Percentiles rank a stretch among this genome's conserved stretches.
These are phyloP conservation scores for Mycena galericulata DNA, from an alignment of 768 basidiomycete species.

Conservation along the genomic window DNA sequence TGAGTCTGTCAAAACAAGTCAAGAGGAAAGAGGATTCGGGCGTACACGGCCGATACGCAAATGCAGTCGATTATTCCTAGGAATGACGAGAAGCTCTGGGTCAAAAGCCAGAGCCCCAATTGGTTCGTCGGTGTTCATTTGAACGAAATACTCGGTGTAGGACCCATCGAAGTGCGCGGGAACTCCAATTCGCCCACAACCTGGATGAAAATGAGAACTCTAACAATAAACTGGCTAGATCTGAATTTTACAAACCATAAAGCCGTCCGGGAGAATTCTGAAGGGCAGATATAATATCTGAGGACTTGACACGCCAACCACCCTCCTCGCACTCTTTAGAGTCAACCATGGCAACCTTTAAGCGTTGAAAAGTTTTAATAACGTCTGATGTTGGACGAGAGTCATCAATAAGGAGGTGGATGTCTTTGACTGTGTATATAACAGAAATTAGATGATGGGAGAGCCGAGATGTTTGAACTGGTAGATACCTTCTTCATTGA, in stretches of 20 bases:
- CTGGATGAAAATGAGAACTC: background rate
- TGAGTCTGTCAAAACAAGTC: background rate
- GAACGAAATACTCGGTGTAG: slow-evolving; percentile 8
- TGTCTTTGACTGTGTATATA: background rate
- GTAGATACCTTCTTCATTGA: background rate
- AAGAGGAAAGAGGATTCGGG: background rate
- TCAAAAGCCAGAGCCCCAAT: background rate
- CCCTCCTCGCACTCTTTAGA: background rate
- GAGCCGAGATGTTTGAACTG: background rate
- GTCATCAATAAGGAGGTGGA: background rate
- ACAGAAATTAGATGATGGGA: background rate
- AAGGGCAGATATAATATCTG: background rate
- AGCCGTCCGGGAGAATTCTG: background rate
- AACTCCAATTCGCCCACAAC: background rate
- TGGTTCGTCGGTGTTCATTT: background rate
- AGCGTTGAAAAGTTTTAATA: background rate
- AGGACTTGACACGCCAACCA: background rate
- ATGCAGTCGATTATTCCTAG: background rate
- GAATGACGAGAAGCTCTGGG: background rate
- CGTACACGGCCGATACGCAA: background rate
- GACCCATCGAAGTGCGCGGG: background rate
- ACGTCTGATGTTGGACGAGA: background rate
- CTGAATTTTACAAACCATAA: background rate
- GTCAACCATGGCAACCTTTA: background rate
- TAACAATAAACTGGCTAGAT: no score